phyloP scores from a whole-genome alignment of 495 filamentous ascomycete genomes.

The Podospora pseudoanserina region DNA sequence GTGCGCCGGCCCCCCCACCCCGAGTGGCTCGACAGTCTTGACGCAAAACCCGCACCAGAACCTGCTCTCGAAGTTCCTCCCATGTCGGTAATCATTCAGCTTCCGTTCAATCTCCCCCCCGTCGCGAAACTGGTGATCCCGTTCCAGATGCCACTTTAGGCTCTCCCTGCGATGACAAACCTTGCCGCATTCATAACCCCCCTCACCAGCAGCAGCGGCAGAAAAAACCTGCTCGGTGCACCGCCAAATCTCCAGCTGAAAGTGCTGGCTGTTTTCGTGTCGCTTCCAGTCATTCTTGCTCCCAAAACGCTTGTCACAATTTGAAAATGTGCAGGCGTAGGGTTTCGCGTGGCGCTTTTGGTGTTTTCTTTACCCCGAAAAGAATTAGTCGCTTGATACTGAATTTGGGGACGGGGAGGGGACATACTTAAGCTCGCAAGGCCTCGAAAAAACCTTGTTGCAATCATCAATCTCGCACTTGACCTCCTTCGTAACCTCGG shows the following conservation, averaged over 20 bases:
- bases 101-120: conserved; percentile 43
- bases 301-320: conserved; percentile 76
- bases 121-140: conserved; percentile 49
- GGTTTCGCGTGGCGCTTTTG: conserved; percentile 81
- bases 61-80: conserved; percentile 60
- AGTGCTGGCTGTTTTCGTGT: conserved; percentile 87
- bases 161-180: conserved; percentile 59
- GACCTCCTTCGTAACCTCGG: conserved; percentile 28
- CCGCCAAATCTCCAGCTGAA: conserved; percentile 70
- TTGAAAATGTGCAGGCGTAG: conserved; percentile 78
- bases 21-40: conserved; percentile 53
- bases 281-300: conserved; percentile 98
- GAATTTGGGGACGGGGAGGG: background rate
- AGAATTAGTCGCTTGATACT: background rate
- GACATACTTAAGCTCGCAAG: conserved; percentile 69
- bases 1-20: conserved; percentile 56
- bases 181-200: conserved; percentile 48
- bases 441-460: conserved; percentile 52
- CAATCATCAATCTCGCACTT: conserved; percentile 43
- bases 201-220: background rate
- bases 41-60: conserved; percentile 94
- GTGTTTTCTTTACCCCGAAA: conserved; percentile 63
- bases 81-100: conserved; percentile 56
- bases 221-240: conserved; percentile 47
- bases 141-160: conserved; percentile 58